These are phyloP conservation scores for Russula virescens DNA, from an alignment of 768 basidiomycete species.

Conservation along the genomic window DNA sequence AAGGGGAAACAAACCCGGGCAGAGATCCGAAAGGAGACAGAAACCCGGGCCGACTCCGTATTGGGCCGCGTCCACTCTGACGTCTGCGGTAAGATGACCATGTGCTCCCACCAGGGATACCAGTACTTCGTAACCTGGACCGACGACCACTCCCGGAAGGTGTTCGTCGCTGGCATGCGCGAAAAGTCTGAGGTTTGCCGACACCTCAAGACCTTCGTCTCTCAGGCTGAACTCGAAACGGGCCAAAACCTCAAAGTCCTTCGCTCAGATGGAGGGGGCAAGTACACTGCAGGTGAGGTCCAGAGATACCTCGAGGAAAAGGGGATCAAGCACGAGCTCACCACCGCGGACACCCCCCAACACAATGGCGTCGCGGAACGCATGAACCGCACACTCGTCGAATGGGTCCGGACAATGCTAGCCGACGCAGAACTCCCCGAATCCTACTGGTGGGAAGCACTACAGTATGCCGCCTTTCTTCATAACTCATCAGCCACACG, in stretches of 20 bases:
- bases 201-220: slow-evolving; percentile 22
- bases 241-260: no score
- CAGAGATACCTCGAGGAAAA: slow-evolving; percentile 15
- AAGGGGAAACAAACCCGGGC: slow-evolving; percentile 26
- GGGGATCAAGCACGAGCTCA: slow-evolving; percentile 20
- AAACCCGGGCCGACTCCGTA: neutral
- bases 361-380: slow-evolving; percentile 27
- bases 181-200: slow-evolving; percentile 18
- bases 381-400: slow-evolving; percentile 23
- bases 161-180: slow-evolving; percentile 19
- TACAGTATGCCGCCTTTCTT: no score
- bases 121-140: slow-evolving; percentile 26
- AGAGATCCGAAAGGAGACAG: slow-evolving; percentile 16
- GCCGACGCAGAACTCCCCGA: slow-evolving; percentile 8
- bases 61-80: slow-evolving; percentile 22
- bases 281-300: slow-evolving; percentile 23
- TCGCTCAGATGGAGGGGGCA: neutral
- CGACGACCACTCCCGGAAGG: slow-evolving; percentile 24
- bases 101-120: neutral
- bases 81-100: slow-evolving; percentile 26
- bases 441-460: slow-evolving; percentile 19
- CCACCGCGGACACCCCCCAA: neutral
- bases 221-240: no score
- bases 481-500: slow-evolving; percentile 7
- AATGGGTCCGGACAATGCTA: slow-evolving; percentile 22